These are phyloP conservation scores for Pythium pectinolyticum DNA, from an alignment of 352 stramenopile species.

Conservation along the genomic window DNA sequence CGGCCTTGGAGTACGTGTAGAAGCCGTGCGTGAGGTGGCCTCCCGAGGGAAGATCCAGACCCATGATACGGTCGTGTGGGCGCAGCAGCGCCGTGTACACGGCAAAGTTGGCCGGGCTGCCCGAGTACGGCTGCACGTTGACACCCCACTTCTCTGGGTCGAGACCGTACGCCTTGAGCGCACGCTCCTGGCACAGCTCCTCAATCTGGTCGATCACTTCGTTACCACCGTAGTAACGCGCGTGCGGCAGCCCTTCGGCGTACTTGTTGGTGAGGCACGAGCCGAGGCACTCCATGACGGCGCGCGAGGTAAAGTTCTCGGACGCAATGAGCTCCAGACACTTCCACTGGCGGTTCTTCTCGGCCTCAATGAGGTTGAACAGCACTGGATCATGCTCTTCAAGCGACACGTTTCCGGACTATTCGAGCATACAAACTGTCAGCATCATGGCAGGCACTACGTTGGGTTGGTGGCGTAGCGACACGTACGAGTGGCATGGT, in stretches of 20 bases:
- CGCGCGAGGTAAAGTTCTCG: slow-evolving; percentile 99
- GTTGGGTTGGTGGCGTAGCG: neutral
- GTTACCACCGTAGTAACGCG: slow-evolving; percentile 99
- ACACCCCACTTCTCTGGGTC: slow-evolving; percentile 95
- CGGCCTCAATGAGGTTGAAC: slow-evolving; percentile 98
- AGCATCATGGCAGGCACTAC: neutral
- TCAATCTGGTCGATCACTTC: slow-evolving; percentile 99
- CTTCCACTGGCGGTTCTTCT: slow-evolving; percentile 98
- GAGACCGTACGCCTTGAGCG: slow-evolving; percentile 97
- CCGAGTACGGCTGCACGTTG: slow-evolving; percentile 98
- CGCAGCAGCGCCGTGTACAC: slow-evolving; percentile 97
- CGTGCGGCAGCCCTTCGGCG: slow-evolving; percentile 94
- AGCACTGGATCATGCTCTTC: slow-evolving; percentile 96
- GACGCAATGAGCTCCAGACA: slow-evolving; percentile 99
- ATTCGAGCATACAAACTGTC: neutral
- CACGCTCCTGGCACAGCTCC: slow-evolving; percentile 95
- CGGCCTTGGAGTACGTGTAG: slow-evolving; percentile 97
- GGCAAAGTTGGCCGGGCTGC: slow-evolving; percentile 98
- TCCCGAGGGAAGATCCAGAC: slow-evolving; percentile 97
- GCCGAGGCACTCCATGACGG: slow-evolving; percentile 98
- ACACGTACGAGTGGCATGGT: slow-evolving; percentile 61
- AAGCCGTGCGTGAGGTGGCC: slow-evolving; percentile 99
- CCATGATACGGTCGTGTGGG: slow-evolving; percentile 99
- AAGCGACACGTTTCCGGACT: slow-evolving; percentile 79
- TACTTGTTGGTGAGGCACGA: slow-evolving; percentile 99